phyloP scores from a whole-genome alignment of 768 basidiomycete genomes.

The Clitopilus passeckerianus region DNA sequence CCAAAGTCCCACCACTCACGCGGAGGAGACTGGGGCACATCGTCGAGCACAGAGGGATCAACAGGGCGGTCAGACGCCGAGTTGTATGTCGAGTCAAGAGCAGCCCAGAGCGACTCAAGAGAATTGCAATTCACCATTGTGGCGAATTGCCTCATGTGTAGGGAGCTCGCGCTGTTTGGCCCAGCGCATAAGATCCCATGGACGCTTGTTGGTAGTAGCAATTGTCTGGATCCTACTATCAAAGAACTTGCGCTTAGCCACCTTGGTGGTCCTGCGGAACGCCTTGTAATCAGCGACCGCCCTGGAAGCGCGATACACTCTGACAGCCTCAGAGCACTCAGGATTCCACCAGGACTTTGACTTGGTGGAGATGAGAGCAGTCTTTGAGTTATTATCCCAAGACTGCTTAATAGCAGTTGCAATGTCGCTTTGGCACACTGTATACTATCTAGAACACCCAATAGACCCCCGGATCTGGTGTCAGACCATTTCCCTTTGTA shows the following conservation, averaged over 20 bases:
- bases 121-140: neutral
- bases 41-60: neutral
- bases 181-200: slow-evolving; percentile 2
- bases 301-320: neutral
- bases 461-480: too few species aligned
- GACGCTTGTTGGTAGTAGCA: neutral
- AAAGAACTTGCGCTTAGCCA: neutral
- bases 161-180: slow-evolving; percentile 1
- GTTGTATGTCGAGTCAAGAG: neutral
- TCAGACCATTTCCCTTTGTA: too few species aligned
- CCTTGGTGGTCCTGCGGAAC: neutral
- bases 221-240: neutral
- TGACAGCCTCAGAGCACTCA: neutral
- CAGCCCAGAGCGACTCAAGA: neutral
- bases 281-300: neutral
- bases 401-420: neutral
- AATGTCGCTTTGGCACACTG: too few species aligned
- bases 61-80: neutral
- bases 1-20: neutral
- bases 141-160: neutral
- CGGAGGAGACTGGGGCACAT: neutral
- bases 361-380: neutral
- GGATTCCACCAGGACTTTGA: neutral
- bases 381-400: neutral
- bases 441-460: too few species aligned